Percentiles rank a stretch among this genome's conserved stretches.
Conservation (phyloP, 2,329 filamentous ascomycete genomes). For the Botrytis deweyae region DNA sequence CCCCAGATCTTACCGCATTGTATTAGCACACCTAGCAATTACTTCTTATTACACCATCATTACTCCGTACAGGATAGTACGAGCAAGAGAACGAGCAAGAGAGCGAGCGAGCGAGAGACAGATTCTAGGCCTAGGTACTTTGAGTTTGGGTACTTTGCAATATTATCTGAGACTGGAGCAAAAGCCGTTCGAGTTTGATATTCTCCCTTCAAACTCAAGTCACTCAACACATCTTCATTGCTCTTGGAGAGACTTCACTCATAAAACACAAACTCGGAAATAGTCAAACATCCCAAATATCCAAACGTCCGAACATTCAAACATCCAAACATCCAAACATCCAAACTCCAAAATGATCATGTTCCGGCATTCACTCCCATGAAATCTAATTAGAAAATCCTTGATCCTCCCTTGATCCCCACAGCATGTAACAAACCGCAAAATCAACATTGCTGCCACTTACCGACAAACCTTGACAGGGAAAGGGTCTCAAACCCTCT, state of each 20-base stretch:
- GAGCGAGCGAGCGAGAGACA: neutral
- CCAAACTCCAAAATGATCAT: neutral
- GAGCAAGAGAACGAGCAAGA: neutral
- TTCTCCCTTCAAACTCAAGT: neutral
- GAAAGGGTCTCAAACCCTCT: constrained; percentile 20
- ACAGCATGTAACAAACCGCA: constrained; percentile 27
- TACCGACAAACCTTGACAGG: constrained; percentile 28
- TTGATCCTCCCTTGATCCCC: constrained; percentile 16
- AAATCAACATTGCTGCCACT: constrained; percentile 24
- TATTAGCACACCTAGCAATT: neutral
- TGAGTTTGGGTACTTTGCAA: neutral
- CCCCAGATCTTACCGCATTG: neutral
- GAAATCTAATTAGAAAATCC: constrained; percentile 4
- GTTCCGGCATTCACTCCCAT: neutral
- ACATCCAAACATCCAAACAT: too few species aligned
- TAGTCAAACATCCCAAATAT: neutral
- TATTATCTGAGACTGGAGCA: neutral
- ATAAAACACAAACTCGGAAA: neutral
- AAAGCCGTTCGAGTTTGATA: neutral
- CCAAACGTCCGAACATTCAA: neutral
- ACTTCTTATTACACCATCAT: neutral
- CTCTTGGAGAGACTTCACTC: neutral
- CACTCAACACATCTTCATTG: neutral
- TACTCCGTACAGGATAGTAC: neutral
- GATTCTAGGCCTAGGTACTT: neutral